phyloP scores from a whole-genome alignment of 139 green algal genomes.

The Coelastrella sp. region DNA sequence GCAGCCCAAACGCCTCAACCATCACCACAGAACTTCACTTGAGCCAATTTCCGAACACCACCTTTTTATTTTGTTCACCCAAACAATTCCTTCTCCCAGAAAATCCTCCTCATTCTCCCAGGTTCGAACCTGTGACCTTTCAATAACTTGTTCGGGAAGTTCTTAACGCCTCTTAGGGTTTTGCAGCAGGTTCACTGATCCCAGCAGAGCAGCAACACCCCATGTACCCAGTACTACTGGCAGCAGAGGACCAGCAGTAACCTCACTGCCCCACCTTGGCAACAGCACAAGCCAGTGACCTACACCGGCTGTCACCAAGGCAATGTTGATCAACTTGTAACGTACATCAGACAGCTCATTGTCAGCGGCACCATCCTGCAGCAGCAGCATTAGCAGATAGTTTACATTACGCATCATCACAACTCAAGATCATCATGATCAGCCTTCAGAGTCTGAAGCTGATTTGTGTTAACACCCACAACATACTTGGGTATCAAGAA shows the following conservation, averaged over 20 bases:
- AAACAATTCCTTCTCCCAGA: too few relatives aligned
- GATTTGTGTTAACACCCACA: background rate
- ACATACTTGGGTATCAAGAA: background rate
- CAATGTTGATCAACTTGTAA: slow-evolving; percentile 48
- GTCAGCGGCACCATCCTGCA: slow-evolving; percentile 34
- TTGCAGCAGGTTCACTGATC: slow-evolving; percentile 8
- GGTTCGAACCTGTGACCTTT: too few relatives aligned
- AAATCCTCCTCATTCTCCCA: too few relatives aligned
- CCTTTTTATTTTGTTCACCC: too few relatives aligned
- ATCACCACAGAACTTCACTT: too few relatives aligned
- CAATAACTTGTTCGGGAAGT: background rate
- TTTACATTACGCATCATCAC: background rate
- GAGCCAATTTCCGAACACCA: too few relatives aligned
- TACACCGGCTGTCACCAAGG: slow-evolving; percentile 17
- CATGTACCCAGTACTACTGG: slow-evolving; percentile 36
- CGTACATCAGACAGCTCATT: slow-evolving; percentile 27
- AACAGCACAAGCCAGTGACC: slow-evolving; percentile 35
- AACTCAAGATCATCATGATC: too few relatives aligned
- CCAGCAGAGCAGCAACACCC: slow-evolving; percentile 22
- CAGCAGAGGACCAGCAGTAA: background rate
- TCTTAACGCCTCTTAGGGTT: background rate
- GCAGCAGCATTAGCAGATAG: background rate
- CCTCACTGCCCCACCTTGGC: background rate
- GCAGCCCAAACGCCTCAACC: too few relatives aligned
- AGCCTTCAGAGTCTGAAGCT: too few relatives aligned